Evolutionary conservation across 371 early-diverging fungal genomes (phyloP), one percentile per base, ranked within the genome.

Genomic region (Syncephalis fuscata): DNA sequence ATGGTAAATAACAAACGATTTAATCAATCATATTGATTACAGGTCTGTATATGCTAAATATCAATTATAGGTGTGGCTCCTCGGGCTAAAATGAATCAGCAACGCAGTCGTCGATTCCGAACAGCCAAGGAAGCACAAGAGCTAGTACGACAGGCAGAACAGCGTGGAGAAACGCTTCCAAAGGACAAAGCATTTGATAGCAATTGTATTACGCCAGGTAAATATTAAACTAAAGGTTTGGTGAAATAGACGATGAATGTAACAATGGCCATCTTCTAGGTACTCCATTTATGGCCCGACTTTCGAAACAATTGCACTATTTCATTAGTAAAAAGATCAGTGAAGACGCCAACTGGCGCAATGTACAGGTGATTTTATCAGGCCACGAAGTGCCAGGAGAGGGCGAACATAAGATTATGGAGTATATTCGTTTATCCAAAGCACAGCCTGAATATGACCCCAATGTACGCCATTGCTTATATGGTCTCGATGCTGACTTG

Each of bases 401-500:
- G 70, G 99, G 99, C 42, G 99, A 99, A 61, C 99, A 99, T 66
- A 99, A 99, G 65, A 97, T 99, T 52, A 93, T 97, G 91, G 92
- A 92, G 59, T 99, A 87, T 52, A 84, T 99, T 43, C 82, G 99
- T 48, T 64, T 75, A 22, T 66, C 83, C 15, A 86, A 87, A 58
- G 78, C 86, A 15, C 79, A 79, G 55, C 67, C 80, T 9, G 75
- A 74, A 39, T 85, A 90, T 60, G 59, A 80, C 50, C 79, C 86
- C 49, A 92, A 93, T 59, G 74, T 76, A 7, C 71, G 91, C 39
- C 98, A 98, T 63, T 89, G 92, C 61, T 74, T 99, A 19, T 99
- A 96, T 65, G 95, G 97, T 14, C 73, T 98, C 45, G 99, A 99
- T 67, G 99, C 99, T 16, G 99, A 99, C 70, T 70, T 99, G 39